A percentile compares a stretch with the other conserved stretches of the same genome.
Evolutionary conservation across 1,284 basidiomycete genomes (phyloP).

Genomic region (Leccinum brunneo-olivaceum): DNA sequence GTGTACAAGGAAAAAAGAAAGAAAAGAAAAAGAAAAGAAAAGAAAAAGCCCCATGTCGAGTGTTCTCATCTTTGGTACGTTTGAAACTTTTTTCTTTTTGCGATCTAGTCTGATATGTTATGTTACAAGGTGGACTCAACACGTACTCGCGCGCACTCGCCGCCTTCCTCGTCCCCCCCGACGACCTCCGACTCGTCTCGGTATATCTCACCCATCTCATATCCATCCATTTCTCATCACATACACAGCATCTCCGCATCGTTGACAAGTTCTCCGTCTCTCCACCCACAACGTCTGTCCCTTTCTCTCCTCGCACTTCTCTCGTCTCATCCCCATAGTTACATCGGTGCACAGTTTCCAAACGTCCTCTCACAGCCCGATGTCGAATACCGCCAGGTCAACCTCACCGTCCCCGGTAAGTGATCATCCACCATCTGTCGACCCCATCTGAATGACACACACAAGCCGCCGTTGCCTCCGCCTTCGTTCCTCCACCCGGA

Average conservation of each 20-base stretch:
- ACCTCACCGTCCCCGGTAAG: constrained; percentile 67
- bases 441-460: constrained; percentile 2
- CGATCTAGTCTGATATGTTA: too few relatives aligned
- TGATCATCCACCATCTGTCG: constrained; percentile 6
- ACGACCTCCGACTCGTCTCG: constrained; percentile 64
- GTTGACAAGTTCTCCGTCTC: constrained; percentile 82
- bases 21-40: too few relatives aligned
- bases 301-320: constrained; percentile 3
- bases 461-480: constrained; percentile 55
- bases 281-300: constrained; percentile 78
- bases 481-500: constrained; percentile 66
- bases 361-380: constrained; percentile 57
- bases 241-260: constrained; percentile 59
- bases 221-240: constrained; percentile 4
- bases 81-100: too few relatives aligned
- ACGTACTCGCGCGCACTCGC: constrained; percentile 67
- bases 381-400: constrained; percentile 81
- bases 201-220: constrained; percentile 37
- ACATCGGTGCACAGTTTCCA: constrained; percentile 74
- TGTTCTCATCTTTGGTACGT: constrained; percentile 51
- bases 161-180: constrained; percentile 52
- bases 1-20: too few relatives aligned
- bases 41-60: too few relatives aligned
- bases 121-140: constrained; percentile 61
- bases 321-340: constrained; percentile 39